phyloP scores from a whole-genome alignment of 2,329 filamentous ascomycete genomes.

The Cytospora piceicola region DNA sequence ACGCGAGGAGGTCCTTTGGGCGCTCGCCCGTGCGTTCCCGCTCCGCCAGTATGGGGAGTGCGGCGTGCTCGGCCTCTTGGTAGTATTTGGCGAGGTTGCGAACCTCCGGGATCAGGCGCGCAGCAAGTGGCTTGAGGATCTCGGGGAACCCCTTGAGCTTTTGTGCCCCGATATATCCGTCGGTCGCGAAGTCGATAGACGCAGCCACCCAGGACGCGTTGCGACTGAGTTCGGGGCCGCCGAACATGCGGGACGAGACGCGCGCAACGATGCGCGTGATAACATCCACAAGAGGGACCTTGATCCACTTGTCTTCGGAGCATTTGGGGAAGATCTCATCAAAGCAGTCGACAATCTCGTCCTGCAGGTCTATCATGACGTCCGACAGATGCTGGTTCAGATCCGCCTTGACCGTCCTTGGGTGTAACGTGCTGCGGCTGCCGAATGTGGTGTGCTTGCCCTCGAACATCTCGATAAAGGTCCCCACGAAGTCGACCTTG shows the following conservation, averaged over 20 bases:
- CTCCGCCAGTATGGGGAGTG: no score
- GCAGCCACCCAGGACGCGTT: slow-evolving; percentile 12
- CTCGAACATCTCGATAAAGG: slow-evolving; percentile 40
- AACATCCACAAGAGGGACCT: slow-evolving; percentile 33
- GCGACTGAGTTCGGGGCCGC: slow-evolving; percentile 32
- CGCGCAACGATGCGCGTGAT: slow-evolving; percentile 38
- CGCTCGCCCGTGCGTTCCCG: slow-evolving; percentile 29
- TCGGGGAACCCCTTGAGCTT: slow-evolving; percentile 31
- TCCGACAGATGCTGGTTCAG: slow-evolving; percentile 35
- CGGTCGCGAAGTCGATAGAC: no score
- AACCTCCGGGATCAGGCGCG: slow-evolving; percentile 36
- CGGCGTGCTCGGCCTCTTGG: no score
- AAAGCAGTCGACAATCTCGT: slow-evolving; percentile 35
- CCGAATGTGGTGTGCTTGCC: slow-evolving; percentile 40
- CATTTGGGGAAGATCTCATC: slow-evolving; percentile 31
- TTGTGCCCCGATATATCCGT: no score
- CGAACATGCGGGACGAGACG: slow-evolving; percentile 39
- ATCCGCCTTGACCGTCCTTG: slow-evolving; percentile 35
- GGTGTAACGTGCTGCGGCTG: slow-evolving; percentile 37
- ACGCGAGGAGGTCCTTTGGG: slow-evolving; percentile 33
- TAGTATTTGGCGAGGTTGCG: no score
- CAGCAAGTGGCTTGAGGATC: slow-evolving; percentile 36
- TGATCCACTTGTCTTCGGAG: slow-evolving; percentile 34
- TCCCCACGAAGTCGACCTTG: slow-evolving; percentile 37
- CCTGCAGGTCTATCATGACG: slow-evolving; percentile 31